Base-by-base conservation (phyloP, 1,284 basidiomycete genomes). In the Ganoderma sp. region DNA sequence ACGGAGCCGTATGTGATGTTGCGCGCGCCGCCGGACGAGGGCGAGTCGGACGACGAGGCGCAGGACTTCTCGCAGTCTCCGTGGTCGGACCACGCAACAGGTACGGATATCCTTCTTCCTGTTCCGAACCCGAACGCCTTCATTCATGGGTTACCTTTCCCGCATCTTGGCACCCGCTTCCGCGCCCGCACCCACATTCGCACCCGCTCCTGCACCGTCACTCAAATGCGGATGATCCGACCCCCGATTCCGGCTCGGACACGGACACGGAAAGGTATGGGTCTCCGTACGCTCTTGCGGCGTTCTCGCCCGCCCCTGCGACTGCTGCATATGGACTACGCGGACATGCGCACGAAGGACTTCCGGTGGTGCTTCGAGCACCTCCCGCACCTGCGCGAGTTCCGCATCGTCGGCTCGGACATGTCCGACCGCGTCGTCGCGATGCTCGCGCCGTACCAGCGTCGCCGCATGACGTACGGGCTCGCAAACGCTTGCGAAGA, bases 341-440 rank as follows among this genome's bases (percentile, higher is more conserved):
- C 88, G 61, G 91, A 92, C 78, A 88, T 92, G 85, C 87, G 91
- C 54, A 92, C 90, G 60, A 92, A 92, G 78, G 91, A 93, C 76
- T 93, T 93, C 75, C 75, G 74, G 45, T 91, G 87, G 81, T 80
- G 87, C 58, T 93, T 93, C 71, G 84, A 86, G 67, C 80, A 82
- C 50, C 79, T 91, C 22, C 74, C 76, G 0, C 67, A 77, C 39
- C 80, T 93, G 62, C 84, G 85, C 73, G 84, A 87, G 63, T 93
- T 93, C 76, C 82, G 84, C 63, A 91, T 93, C 73, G 87, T 89
- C 69, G 91, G 89, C 22, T 91, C 89, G 10, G 91, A 93, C 77
- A 90, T 93, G 91, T 90, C 89, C 37, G 84, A 93, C 79, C 85
- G 81, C 58, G 91, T 92, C 67, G 81, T 92, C 48, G 78, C 78